A percentile compares a stretch with the other conserved stretches of the same genome.
These are phyloP conservation scores for Hygrophila difformis DNA, from an alignment of 257 asterid species.

Conservation along the genomic window DNA sequence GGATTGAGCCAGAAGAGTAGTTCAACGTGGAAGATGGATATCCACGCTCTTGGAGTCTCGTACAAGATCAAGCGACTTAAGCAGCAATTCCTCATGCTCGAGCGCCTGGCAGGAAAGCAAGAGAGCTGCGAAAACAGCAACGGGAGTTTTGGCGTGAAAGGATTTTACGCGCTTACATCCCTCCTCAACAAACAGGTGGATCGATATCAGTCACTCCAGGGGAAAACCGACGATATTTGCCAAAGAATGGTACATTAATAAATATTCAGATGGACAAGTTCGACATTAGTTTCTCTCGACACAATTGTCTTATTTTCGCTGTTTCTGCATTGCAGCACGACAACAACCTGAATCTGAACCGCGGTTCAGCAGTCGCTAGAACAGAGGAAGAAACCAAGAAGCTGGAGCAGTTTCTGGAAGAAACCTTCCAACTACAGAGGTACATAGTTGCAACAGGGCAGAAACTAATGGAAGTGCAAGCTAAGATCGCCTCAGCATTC, in stretches of 20 bases:
- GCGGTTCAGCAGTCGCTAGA: slow-evolving; percentile 35
- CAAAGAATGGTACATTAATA: slow-evolving; percentile 85
- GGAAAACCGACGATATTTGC: slow-evolving; percentile 70
- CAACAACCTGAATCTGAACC: slow-evolving; percentile 29
- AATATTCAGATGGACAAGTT: too few species aligned
- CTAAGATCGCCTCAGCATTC: slow-evolving; percentile 63
- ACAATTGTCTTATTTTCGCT: too few species aligned
- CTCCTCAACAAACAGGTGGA: slow-evolving; percentile 66
- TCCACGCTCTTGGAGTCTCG: slow-evolving; percentile 87
- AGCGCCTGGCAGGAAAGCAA: slow-evolving; percentile 64
- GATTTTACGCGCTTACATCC: slow-evolving; percentile 39
- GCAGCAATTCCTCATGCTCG: slow-evolving; percentile 87
- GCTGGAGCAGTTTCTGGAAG: slow-evolving; percentile 79
- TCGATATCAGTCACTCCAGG: slow-evolving; percentile 82
- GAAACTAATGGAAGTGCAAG: slow-evolving; percentile 60
- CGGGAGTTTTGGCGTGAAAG: slow-evolving; percentile 24
- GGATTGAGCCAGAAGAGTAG: slow-evolving; percentile 21
- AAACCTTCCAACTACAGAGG: slow-evolving; percentile 86
- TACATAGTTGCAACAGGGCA: slow-evolving; percentile 91
- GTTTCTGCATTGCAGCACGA: slow-evolving; percentile 76
- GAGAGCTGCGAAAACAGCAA: slow-evolving; percentile 31
- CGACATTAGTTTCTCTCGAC: too few species aligned
- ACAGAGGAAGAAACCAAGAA: slow-evolving; percentile 62
- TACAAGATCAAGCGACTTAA: slow-evolving; percentile 92
- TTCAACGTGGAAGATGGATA: slow-evolving; percentile 59